Evolutionary conservation across 805 yeast genomes (phyloP), one percentile per base, ranked within the genome.

Genomic region (Zygosaccharomyces kombuchaensis): DNA sequence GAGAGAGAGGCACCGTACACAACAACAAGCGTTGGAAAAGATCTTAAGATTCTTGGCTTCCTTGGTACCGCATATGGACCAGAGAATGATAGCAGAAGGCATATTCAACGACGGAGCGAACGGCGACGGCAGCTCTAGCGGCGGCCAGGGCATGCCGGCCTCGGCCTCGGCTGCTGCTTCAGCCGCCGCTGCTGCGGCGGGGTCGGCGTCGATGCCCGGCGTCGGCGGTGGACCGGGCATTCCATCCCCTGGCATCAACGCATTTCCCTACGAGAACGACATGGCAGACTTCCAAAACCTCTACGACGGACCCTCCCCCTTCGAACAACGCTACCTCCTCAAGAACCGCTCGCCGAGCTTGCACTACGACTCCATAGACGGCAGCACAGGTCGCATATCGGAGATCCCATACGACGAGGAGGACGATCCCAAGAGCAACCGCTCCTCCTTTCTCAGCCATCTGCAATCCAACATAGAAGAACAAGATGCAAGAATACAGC

Each of bases 31-130:
- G 17, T 72, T 93, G 45, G 95, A 89, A 53, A 84, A 87, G 52
- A 91, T 93, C 41, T 68, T 93, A 57, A 78, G 93, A 55, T 91
- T 93, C 54, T 71, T 93, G 57, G 95, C 96, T 2, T 78, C 90
- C 5, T 76, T 91, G 34, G 55, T 56, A 30, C 63, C 65, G 34
- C 63, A 59, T 36, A 46, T 59, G 50, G 64, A 60, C 41, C 63
- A 59, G 45, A 60, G 57, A 37, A 52, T 59, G 60, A 49, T 60
- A 36, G 54, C 57, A 40, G 65, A 60, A 34, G 55, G 62, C 2
- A 49, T 49, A 4, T 44, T 49, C 13, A 44, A 45, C 30, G 46
- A 43, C 42, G 47, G 39, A 6, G 40, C 34, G 32, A 36, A 30
- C 16, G 34, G 41, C n/a, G 31, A 26, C 8, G 17, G 26, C 16